Evolutionary conservation across 176 grass and related monocot genomes (phyloP).

Genomic region (Juncus inflexus): DNA sequence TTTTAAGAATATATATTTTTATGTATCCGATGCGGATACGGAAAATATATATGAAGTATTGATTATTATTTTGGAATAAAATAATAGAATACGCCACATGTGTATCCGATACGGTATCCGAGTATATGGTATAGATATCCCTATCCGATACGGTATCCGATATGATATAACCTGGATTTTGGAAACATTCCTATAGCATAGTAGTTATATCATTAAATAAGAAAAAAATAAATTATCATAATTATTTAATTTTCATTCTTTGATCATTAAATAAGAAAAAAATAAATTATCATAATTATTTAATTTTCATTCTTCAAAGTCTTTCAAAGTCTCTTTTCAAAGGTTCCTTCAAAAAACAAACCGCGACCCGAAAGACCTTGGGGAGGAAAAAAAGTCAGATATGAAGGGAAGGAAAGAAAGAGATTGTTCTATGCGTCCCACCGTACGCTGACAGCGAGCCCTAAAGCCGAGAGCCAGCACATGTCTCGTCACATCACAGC

Average conservation of each 20-base stretch:
- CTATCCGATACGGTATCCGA: too few relatives aligned
- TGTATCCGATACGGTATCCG: not conserved
- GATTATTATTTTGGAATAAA: not conserved
- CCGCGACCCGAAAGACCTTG: conserved; percentile 19
- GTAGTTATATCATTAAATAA: not conserved
- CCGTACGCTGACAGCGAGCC: conserved; percentile 29
- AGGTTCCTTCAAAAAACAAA: not conserved
- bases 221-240: not conserved
- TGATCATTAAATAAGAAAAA: not conserved
- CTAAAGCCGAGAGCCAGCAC: conserved; percentile 29
- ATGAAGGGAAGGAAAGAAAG: conserved; percentile 1
- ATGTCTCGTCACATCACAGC: conserved; percentile 35
- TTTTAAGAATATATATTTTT: too few relatives aligned
- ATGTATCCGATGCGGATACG: too few relatives aligned
- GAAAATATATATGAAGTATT: too few relatives aligned
- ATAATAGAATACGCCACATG: not conserved
- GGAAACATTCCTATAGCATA: not conserved
- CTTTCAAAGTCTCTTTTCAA: not conserved
- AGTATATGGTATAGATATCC: too few relatives aligned
- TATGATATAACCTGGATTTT: not conserved
- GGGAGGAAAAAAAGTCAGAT: conserved; percentile 17
- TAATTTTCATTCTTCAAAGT: too few relatives aligned
- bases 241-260: too few relatives aligned
- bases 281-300: not conserved
- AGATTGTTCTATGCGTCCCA: not conserved